These are phyloP conservation scores for Musa beccarii DNA, from an alignment of 176 grass and related monocot genomes.

Conservation along the genomic window DNA sequence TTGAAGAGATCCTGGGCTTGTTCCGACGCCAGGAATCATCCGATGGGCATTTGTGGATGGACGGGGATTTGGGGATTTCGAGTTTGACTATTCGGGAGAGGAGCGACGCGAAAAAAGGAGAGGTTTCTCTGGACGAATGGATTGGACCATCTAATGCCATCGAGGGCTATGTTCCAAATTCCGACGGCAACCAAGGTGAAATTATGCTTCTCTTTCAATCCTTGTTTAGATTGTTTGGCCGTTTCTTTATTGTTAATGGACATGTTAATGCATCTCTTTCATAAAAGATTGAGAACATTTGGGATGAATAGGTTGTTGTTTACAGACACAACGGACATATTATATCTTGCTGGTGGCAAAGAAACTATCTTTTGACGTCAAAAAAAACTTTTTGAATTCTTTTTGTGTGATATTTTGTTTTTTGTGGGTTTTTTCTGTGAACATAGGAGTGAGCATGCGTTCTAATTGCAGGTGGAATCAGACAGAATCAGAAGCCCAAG, in stretches of 20 bases:
- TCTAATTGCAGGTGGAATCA: conserved; percentile 51
- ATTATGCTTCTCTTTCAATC: background rate
- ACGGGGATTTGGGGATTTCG: conserved; percentile 6
- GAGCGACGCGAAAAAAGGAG: conserved; percentile 26
- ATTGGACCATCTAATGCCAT: conserved; percentile 60
- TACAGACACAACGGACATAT: background rate
- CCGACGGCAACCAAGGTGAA: conserved; percentile 16
- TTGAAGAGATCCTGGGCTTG: conserved; percentile 29
- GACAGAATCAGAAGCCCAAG: conserved; percentile 19
- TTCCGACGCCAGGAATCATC: conserved; percentile 27
- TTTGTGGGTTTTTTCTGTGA: conserved; percentile 7
- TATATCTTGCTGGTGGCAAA: background rate
- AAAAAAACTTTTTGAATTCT: background rate
- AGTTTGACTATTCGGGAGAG: conserved; percentile 62
- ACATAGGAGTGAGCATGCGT: conserved; percentile 52
- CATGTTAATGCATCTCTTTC: background rate
- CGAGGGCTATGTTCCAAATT: conserved; percentile 70
- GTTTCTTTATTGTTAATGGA: background rate
- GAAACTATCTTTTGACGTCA: background rate
- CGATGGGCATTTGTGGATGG: conserved; percentile 8
- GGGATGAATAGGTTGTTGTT: background rate
- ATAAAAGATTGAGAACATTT: too few relatives aligned
- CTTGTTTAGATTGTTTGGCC: background rate
- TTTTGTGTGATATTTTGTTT: background rate
- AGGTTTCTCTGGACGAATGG: conserved; percentile 57